Conservation (phyloP, 305 asterid species). For the Fraxinus paxiana region DNA sequence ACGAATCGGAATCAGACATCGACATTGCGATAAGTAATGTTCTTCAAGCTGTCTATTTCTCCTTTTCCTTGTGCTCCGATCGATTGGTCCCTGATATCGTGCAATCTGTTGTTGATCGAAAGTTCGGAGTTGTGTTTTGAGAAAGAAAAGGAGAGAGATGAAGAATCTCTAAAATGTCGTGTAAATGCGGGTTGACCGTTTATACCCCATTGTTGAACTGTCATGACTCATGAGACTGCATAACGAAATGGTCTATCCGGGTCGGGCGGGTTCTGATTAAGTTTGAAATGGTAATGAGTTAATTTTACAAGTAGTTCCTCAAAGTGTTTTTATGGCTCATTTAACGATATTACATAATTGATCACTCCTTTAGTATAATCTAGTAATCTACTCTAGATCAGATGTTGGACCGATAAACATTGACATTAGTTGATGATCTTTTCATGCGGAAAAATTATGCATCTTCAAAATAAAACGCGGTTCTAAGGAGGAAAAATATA, state of each 20-base stretch:
- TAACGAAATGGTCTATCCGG: neutral
- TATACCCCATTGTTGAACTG: neutral
- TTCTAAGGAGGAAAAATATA: too few relatives aligned
- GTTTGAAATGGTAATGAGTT: neutral
- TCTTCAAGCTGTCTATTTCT: neutral
- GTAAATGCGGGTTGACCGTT: slow-evolving; percentile 4
- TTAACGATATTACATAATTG: neutral
- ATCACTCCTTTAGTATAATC: neutral
- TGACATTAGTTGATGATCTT: neutral
- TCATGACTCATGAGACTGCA: neutral
- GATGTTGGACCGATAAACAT: neutral
- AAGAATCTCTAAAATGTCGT: neutral
- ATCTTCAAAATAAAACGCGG: neutral
- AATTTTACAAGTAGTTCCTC: neutral
- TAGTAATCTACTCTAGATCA: neutral
- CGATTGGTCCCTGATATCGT: slow-evolving; percentile 15
- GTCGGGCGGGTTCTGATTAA: slow-evolving; percentile 13
- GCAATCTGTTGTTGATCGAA: slow-evolving; percentile 33
- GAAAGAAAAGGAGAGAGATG: neutral
- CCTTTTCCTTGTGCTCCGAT: slow-evolving; percentile 9
- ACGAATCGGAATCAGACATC: slow-evolving; percentile 89
- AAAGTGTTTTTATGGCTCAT: neutral
- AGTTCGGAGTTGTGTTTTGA: slow-evolving; percentile 10
- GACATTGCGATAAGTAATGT: slow-evolving; percentile 42
- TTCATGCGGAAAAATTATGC: too few relatives aligned